Evolutionary conservation across 345 rosid genomes (phyloP), one percentile per base, ranked within the genome.

Genomic region (Cardiospermum halicacabum): DNA sequence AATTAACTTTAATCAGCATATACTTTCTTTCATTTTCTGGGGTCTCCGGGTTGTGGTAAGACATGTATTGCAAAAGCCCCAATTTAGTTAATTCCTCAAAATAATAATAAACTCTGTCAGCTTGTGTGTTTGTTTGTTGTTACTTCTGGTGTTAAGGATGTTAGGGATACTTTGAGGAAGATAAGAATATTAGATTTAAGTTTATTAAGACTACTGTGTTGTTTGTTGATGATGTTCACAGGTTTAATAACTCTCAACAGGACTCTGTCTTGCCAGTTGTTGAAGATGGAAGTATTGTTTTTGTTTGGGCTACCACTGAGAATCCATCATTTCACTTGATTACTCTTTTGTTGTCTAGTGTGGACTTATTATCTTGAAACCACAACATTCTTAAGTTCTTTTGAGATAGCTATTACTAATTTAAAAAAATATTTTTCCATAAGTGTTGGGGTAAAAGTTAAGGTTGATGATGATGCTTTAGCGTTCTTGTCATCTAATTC

Each of bases 41-140:
- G 97, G 96, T 1, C 97, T 92, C 91, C 97, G n/a, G 96, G 96
- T 4, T 80, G 91, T 0, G 97, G 97, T n/a, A 91, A 91, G 80
- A 88, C 97, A 70, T 86, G 92, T 24, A 69, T 88, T 53, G 93
- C 87, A n/a, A 80, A 75, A 61, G 81, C 92, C 51, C 76, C 88
- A 62, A 78, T 77, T 36, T 78, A 76, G 67, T 90, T 89, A 22
- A 60, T 76, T 6, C 70, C 82, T 60, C 56, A 64, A 47, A 18
- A 18, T 24, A 47, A n/a, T n/a, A n/a, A n/a, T n/a, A n/a, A 47
- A 0, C 49, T 16, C 7, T 84, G 76, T 67, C 81, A 86, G 22
- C 84, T 91, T 66, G 79, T 79, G 43, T 82, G 79, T 13, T 60
- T 91, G 40, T 86, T 96, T 51, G 93, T 89, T 4, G 88, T 91